Conservation (phyloP, 1,284 basidiomycete genomes). For the Puccinia novopanici region DNA sequence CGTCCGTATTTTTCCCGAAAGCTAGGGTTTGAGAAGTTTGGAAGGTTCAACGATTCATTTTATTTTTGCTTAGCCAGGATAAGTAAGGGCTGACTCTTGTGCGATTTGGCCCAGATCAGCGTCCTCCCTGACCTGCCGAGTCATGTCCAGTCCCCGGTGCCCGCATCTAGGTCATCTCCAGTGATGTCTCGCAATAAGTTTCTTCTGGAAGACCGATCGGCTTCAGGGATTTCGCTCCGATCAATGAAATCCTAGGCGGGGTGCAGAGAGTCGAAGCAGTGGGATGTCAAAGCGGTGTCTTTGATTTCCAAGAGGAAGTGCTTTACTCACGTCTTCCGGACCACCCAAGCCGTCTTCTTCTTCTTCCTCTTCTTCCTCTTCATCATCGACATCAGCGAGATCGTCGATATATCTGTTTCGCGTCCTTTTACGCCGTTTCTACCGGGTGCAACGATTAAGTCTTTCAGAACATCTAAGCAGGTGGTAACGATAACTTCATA, state of each 20-base stretch:
- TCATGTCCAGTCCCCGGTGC: slow-evolving; percentile 48
- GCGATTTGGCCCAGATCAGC: slow-evolving; percentile 50
- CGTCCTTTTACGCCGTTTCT: slow-evolving; percentile 52
- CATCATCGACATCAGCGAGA: slow-evolving; percentile 52
- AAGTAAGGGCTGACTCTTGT: slow-evolving; percentile 44
- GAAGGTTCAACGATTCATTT: slow-evolving; percentile 54
- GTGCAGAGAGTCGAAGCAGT: not conserved
- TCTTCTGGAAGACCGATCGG: slow-evolving; percentile 39
- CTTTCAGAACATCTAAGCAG: slow-evolving; percentile 15
- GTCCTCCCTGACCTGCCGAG: slow-evolving; percentile 50
- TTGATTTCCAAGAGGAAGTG: not conserved
- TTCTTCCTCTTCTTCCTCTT: slow-evolving; percentile 53
- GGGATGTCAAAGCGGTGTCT: not conserved
- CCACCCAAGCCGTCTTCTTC: slow-evolving; percentile 51
- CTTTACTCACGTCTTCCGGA: slow-evolving; percentile 45
- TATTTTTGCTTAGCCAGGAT: not conserved
- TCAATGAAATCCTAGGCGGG: slow-evolving; percentile 46
- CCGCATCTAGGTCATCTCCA: slow-evolving; percentile 45
- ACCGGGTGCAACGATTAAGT: slow-evolving; percentile 24
- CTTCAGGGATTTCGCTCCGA: slow-evolving; percentile 41
- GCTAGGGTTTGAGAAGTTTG: slow-evolving; percentile 73
- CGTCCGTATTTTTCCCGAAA: slow-evolving; percentile 77
- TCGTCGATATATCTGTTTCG: slow-evolving; percentile 54
- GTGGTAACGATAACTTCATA: not conserved
- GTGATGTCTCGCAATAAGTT: slow-evolving; percentile 40